Percentiles rank a stretch among this genome's conserved stretches.
phyloP scores from a whole-genome alignment of 805 yeast genomes.

The Yarrowia deformans region DNA sequence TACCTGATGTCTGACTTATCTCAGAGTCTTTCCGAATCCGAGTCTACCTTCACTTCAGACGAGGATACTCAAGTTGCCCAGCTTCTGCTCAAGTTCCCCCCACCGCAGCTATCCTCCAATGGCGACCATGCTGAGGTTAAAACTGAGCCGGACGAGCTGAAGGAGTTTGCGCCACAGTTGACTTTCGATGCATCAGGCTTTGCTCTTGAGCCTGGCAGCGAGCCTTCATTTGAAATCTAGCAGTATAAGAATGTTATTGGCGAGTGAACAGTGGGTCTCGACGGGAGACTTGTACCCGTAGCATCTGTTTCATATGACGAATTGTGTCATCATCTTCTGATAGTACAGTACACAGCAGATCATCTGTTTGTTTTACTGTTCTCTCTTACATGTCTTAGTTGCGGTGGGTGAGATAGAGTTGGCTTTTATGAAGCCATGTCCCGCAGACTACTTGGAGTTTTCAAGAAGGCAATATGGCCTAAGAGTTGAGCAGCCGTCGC shows the following conservation, averaged over 20 bases:
- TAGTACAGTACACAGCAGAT: background rate
- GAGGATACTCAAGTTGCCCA: conserved; percentile 16
- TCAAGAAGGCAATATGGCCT: background rate
- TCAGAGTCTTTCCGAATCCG: conserved; percentile 26
- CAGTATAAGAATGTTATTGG: background rate
- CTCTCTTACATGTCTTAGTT: conserved; percentile 7
- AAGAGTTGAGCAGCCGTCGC: background rate
- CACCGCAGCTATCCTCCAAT: conserved; percentile 7
- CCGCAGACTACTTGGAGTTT: background rate
- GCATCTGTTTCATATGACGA: background rate
- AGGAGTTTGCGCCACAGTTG: conserved; percentile 33
- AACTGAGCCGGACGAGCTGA: conserved; percentile 9
- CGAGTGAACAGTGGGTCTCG: background rate
- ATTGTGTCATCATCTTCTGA: background rate
- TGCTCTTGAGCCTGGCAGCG: conserved; percentile 19
- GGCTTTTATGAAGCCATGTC: conserved; percentile 1
- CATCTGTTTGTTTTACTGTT: conserved; percentile 9
- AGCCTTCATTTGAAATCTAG: conserved; percentile 24
- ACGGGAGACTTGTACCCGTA: background rate
- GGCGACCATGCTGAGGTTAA: conserved; percentile 9
- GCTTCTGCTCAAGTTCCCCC: conserved; percentile 12
- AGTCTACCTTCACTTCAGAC: conserved; percentile 16
- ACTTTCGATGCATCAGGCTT: conserved; percentile 26
- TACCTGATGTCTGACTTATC: conserved; percentile 16
- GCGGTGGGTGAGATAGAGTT: conserved; percentile 15